A percentile compares a stretch with the other conserved stretches of the same genome.
These are phyloP conservation scores for Babjeviella inositovora DNA, from an alignment of 805 yeast species.

Conservation along the genomic window DNA sequence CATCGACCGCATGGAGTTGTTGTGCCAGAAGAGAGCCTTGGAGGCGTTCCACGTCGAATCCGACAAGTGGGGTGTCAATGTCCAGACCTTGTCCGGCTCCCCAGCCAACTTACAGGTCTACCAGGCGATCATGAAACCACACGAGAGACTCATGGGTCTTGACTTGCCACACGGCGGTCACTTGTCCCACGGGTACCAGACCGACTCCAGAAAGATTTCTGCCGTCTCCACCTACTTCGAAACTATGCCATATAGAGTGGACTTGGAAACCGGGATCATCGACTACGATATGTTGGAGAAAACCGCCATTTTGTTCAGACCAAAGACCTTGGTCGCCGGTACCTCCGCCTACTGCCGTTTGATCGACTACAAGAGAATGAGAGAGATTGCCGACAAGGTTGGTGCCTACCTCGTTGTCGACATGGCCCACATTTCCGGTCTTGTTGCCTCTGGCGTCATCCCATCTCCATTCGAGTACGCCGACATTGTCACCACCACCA, in stretches of 20 bases:
- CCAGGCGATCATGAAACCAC: conserved; percentile 88
- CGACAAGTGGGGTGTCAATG: conserved; percentile 94
- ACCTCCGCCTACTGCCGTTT: conserved; percentile 96
- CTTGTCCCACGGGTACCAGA: conserved; percentile 96
- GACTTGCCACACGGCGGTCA: conserved; percentile 99
- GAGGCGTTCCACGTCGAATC: conserved; percentile 72
- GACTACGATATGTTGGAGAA: conserved; percentile 92
- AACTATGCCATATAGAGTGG: conserved; percentile 96
- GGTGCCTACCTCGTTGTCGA: conserved; percentile 94
- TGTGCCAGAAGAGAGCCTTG: conserved; percentile 91
- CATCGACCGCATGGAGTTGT: conserved; percentile 82
- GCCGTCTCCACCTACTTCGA: conserved; percentile 94
- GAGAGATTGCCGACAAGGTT: conserved; percentile 90
- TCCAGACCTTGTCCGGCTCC: conserved; percentile 91
- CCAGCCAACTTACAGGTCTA: conserved; percentile 97
- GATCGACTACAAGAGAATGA: conserved; percentile 93
- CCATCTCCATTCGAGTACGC: conserved; percentile 95
- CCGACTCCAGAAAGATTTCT: conserved; percentile 83
- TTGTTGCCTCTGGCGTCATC: conserved; percentile 89
- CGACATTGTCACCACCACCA: conserved; percentile 95
- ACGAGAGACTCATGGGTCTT: conserved; percentile 95
- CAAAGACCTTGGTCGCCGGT: conserved; percentile 94
- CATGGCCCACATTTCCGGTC: conserved; percentile 98
- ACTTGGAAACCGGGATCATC: conserved; percentile 82
- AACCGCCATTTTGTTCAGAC: conserved; percentile 85